Evolutionary conservation across 352 stramenopile species (phyloP).

Genomic region (Peronospora belbahrii): DNA sequence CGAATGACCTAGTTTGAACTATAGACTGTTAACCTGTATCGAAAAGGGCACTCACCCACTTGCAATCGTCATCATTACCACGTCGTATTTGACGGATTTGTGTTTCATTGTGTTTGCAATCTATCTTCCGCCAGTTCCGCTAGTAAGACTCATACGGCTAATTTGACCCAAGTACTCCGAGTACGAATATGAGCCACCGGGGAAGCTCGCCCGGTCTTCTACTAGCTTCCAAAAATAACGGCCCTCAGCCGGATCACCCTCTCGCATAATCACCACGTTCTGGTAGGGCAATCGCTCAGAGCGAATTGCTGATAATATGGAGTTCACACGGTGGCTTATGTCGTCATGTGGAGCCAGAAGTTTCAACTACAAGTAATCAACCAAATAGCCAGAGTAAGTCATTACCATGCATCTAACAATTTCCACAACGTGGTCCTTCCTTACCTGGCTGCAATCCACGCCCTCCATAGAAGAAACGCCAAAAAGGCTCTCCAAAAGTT

Average conservation of each 20-base stretch:
- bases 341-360: constrained; percentile 83
- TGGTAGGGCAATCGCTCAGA: constrained; percentile 80
- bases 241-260: constrained; percentile 90
- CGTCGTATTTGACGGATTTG: constrained; percentile 5
- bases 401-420: constrained; percentile 9
- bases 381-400: constrained; percentile 16
- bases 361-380: constrained; percentile 37
- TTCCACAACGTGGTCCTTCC: background rate
- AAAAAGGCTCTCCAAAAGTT: constrained; percentile 91
- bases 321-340: constrained; percentile 72
- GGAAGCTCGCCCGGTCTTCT: constrained; percentile 97
- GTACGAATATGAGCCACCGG: constrained; percentile 96
- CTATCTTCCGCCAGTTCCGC: constrained; percentile 46
- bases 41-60: constrained; percentile 25
- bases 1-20: too few species aligned
- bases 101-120: constrained; percentile 21
- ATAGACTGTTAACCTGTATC: constrained; percentile 2
- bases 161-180: constrained; percentile 93
- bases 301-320: constrained; percentile 86
- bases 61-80: constrained; percentile 14
- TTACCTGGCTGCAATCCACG: constrained; percentile 85
- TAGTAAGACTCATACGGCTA: constrained; percentile 61
- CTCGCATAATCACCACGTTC: constrained; percentile 89
- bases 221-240: constrained; percentile 97
- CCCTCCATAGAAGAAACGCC: constrained; percentile 91